Base-by-base conservation (phyloP, 768 basidiomycete species). In the Panaeolus cyanescens region DNA sequence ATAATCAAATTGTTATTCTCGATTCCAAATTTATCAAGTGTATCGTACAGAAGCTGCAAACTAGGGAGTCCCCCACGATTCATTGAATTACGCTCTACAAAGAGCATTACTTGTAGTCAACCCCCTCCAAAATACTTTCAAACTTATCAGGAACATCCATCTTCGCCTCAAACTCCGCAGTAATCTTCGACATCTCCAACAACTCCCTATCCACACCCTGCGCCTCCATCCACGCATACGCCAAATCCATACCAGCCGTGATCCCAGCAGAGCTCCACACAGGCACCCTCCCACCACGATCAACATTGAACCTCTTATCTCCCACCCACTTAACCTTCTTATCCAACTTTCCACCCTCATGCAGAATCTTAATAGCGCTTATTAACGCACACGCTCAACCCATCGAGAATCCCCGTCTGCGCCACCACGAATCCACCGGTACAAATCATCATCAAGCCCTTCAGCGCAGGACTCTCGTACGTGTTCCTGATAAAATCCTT, bases 191-290 rank as follows among this genome's bases (percentile, higher is more conserved):
- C 9, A 65, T 10, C 53, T 70, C 58, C 13, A 65, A 66, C 34
- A 70, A 30, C 34, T 66, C 68, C 7, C 40, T 58, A 55, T 69
- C 68, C 45, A 65, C 62, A 19, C 64, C 57, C 2, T 56, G 56
- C 34, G 67, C 50, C 25, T 61, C 63, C 28, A 67, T 67, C 33
- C 66, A 66, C 17, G 67, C 67, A 19, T 39, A 39, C 37, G 62
- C 65, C 25, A 70, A 61, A 42, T 70, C 68, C 32, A 70, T 60
- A 5, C 67, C 67, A 19, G 68, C 61, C 0, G 67, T 70, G 30
- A 67, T 37, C 4, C 68, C 68, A 4, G 55, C 67, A 7, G 59
- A 61, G 37, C 63, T 67, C 67, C 67, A 67, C 8, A n/a, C n/a
- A n/a, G n/a, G n/a, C n/a, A 67, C 59, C 57, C 67, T 67, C 53